A percentile compares a stretch with the other conserved stretches of the same genome.
Conservation (phyloP, 1,139 yeast genomes). For the Taphrina pruni region DNA sequence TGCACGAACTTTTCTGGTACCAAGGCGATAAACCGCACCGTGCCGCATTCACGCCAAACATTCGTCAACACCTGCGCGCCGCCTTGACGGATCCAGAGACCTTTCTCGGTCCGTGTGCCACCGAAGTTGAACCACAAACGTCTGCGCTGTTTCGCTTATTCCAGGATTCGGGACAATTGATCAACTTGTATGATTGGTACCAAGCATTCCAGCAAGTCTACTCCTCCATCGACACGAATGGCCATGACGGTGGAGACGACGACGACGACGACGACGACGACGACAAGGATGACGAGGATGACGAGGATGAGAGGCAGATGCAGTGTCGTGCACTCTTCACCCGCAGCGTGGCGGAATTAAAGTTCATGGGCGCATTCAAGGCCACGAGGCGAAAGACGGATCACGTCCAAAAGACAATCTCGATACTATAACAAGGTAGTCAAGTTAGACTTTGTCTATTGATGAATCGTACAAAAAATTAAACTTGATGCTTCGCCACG, state of each 20-base stretch:
- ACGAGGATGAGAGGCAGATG: constrained; percentile 19
- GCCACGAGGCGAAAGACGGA: constrained; percentile 43
- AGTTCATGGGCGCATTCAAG: constrained; percentile 43
- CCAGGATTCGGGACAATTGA: constrained; percentile 43
- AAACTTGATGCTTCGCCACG: background rate
- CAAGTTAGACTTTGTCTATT: background rate
- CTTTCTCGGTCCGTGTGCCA: constrained; percentile 18
- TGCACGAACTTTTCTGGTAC: constrained; percentile 38
- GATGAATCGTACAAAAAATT: too few species aligned
- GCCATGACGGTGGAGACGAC: background rate
- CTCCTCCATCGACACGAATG: background rate
- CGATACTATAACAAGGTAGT: background rate
- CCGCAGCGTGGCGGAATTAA: constrained; percentile 42
- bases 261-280: constrained; percentile 5
- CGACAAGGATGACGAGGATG: constrained; percentile 16
- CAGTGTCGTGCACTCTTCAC: constrained; percentile 39
- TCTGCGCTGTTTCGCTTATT: constrained; percentile 40
- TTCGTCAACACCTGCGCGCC: constrained; percentile 24
- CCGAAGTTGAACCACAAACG: constrained; percentile 36
- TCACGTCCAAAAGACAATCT: constrained; percentile 42
- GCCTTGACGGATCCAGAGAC: constrained; percentile 21
- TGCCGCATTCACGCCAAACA: constrained; percentile 26
- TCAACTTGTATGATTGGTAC: constrained; percentile 44
- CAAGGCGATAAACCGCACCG: constrained; percentile 1
- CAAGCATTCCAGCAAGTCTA: constrained; percentile 38